Conservation (phyloP, 2,329 filamentous ascomycete species). For the Chaetomium sp. region DNA sequence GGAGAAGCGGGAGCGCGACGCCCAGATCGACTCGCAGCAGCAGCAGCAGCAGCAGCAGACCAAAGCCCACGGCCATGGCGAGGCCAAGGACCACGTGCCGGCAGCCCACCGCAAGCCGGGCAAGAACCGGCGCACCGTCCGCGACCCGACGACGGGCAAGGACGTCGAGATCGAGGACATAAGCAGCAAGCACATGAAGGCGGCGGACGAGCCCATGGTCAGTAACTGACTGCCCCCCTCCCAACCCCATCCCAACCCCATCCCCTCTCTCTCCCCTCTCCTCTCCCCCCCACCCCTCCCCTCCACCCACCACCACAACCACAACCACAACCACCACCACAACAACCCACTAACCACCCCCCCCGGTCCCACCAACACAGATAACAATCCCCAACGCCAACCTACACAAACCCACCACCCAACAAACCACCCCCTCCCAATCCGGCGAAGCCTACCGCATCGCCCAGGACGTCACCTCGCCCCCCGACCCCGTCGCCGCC, state of each 20-base stretch:
- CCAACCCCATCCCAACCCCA: not conserved
- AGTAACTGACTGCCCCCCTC: conserved; percentile 22
- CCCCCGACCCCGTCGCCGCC: conserved; percentile 80
- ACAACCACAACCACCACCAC: no score
- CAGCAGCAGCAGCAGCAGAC: conserved; percentile 30
- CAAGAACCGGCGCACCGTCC: conserved; percentile 68
- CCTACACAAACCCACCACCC: conserved; percentile 70
- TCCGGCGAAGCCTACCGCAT: conserved; percentile 77
- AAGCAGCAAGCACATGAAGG: conserved; percentile 61
- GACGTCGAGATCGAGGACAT: conserved; percentile 82
- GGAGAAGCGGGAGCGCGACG: conserved; percentile 76
- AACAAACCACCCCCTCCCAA: conserved; percentile 71
- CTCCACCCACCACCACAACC: no score
- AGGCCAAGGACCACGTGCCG: conserved; percentile 49
- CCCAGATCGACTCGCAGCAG: conserved; percentile 60
- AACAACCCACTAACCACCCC: not conserved
- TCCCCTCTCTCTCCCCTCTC: not conserved
- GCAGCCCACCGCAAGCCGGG: conserved; percentile 35
- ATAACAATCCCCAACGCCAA: conserved; percentile 90
- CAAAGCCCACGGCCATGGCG: conserved; percentile 41
- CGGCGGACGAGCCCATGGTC: conserved; percentile 72
- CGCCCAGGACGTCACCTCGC: conserved; percentile 86
- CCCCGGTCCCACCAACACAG: conserved; percentile 44
- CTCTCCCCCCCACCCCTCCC: no score
- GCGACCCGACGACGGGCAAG: conserved; percentile 84